phyloP scores from a whole-genome alignment of 1,139 yeast species.

The Tardiomyces digboiensis region DNA sequence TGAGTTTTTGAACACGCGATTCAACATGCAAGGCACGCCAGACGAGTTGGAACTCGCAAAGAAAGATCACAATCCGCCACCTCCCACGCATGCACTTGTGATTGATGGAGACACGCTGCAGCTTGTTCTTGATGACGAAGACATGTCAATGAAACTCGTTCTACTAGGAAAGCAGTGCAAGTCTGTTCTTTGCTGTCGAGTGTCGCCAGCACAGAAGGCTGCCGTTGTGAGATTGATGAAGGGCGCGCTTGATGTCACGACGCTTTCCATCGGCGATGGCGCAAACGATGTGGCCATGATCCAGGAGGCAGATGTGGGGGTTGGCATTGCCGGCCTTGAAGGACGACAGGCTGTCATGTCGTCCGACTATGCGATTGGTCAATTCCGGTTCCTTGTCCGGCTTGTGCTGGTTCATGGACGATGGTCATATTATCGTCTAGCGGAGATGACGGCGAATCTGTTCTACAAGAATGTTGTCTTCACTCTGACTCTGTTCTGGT shows the following conservation, averaged over 20 bases:
- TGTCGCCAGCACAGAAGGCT: constrained; percentile 97
- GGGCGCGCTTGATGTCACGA: constrained; percentile 72
- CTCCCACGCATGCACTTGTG: constrained; percentile 67
- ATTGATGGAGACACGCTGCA: constrained; percentile 91
- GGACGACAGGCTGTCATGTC: constrained; percentile 99
- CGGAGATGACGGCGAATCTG: constrained; percentile 91
- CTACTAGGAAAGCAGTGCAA: constrained; percentile 87
- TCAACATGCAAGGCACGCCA: constrained; percentile 51
- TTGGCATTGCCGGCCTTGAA: constrained; percentile 97
- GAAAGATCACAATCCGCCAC: constrained; percentile 68
- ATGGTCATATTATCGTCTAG: constrained; percentile 88
- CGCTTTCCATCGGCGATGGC: constrained; percentile 95
- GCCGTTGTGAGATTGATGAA: constrained; percentile 86
- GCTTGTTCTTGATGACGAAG: constrained; percentile 45
- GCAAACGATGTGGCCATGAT: constrained; percentile 99
- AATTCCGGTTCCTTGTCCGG: constrained; percentile 73
- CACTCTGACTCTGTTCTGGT: constrained; percentile 88
- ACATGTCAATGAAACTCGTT: constrained; percentile 54
- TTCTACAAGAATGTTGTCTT: constrained; percentile 89
- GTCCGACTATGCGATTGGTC: constrained; percentile 95
- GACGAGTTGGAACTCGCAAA: constrained; percentile 51
- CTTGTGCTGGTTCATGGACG: constrained; percentile 87
- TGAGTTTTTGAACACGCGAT: constrained; percentile 49
- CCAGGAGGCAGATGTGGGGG: constrained; percentile 97
- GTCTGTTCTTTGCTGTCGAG: constrained; percentile 95